A percentile compares a stretch with the other conserved stretches of the same genome.
Evolutionary conservation across 257 asterid genomes (phyloP).

Genomic region (Paraleonurus japonicus): DNA sequence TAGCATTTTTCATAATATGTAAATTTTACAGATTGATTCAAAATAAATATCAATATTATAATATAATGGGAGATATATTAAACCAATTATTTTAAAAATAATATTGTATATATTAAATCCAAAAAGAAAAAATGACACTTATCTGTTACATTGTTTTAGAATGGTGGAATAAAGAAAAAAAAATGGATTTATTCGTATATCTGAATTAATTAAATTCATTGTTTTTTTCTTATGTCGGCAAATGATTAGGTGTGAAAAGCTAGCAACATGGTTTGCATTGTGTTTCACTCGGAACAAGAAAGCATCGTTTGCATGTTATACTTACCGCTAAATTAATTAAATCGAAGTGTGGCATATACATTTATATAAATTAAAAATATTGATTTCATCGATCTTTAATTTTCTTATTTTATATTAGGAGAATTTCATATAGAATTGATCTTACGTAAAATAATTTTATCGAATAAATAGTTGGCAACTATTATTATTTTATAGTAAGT

Average conservation of each 20-base stretch:
- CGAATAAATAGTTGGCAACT: too few species aligned
- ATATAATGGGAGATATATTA: too few species aligned
- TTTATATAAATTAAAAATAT: not conserved
- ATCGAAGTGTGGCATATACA: not conserved
- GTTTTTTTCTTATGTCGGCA: not conserved
- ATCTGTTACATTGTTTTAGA: too few species aligned
- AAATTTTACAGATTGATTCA: too few species aligned
- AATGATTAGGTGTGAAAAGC: constrained; percentile 10
- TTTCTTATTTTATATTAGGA: not conserved
- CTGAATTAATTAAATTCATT: not conserved
- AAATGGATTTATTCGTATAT: not conserved
- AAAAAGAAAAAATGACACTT: too few species aligned
- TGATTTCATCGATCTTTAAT: not conserved
- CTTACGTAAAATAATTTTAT: too few species aligned
- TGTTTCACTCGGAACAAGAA: constrained; percentile 4
- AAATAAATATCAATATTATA: too few species aligned
- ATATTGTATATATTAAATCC: too few species aligned
- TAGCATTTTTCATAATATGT: too few species aligned
- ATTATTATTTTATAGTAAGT: too few species aligned
- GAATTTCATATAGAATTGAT: too few species aligned
- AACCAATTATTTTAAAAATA: too few species aligned
- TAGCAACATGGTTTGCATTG: constrained; percentile 7
- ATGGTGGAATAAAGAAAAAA: not conserved
- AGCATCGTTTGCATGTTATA: constrained; percentile 37
- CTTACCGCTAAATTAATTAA: constrained; percentile 20